A percentile compares a stretch with the other conserved stretches of the same genome.
Evolutionary conservation across 208 protist genomes (phyloP).

Genomic region (Trypanosoma scelopori): DNA sequence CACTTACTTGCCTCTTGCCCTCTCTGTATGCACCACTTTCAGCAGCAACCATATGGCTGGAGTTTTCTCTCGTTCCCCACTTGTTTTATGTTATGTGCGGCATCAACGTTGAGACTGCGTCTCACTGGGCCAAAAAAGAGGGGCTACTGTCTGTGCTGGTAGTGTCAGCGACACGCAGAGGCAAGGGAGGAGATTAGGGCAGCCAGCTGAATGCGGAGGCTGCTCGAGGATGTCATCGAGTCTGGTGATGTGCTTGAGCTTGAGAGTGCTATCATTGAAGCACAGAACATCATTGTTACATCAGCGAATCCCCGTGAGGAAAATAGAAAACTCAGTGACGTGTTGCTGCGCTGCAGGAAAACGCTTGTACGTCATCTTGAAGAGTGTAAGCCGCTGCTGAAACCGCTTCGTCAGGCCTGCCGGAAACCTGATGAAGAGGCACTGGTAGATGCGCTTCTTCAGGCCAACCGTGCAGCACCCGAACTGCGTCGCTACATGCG

Average conservation of each 20-base stretch:
- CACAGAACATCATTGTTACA: conserved; percentile 25
- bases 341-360: conserved; percentile 28
- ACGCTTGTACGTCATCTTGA: conserved; percentile 50
- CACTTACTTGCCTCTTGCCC: too few species aligned
- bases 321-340: conserved; percentile 18
- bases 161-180: neutral
- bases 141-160: neutral
- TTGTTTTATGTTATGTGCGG: too few species aligned
- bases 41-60: too few species aligned
- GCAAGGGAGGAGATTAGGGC: neutral
- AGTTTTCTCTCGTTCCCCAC: too few species aligned
- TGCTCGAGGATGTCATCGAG: conserved; percentile 38
- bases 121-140: neutral
- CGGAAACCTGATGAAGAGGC: conserved; percentile 43
- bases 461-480: conserved; percentile 36
- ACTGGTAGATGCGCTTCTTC: conserved; percentile 53
- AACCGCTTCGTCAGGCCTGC: conserved; percentile 62
- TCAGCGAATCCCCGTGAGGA: conserved; percentile 13
- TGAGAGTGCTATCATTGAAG: conserved; percentile 52
- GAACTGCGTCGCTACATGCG: conserved; percentile 66
- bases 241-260: conserved; percentile 68
- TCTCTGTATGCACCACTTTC: too few species aligned
- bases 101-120: too few species aligned
- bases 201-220: conserved; percentile 2
- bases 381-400: conserved; percentile 50